Evolutionary conservation across 257 asterid species (phyloP).

Genomic region (Plantago ovata): DNA sequence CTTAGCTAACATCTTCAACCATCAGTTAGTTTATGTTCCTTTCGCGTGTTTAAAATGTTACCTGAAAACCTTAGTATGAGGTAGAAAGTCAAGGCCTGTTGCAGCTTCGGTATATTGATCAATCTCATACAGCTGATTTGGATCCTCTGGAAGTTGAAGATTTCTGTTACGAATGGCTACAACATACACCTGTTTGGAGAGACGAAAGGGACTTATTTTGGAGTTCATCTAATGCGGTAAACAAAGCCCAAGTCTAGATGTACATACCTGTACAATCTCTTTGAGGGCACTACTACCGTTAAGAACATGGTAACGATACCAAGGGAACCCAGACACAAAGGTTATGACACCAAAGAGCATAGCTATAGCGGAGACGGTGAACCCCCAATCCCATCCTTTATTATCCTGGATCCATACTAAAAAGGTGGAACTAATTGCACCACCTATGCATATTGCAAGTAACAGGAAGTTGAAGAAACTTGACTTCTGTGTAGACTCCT

Average conservation of each 20-base stretch:
- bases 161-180: constrained; percentile 58
- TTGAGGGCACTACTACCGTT: constrained; percentile 60
- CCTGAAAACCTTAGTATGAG: constrained; percentile 54
- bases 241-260: not conserved
- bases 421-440: constrained; percentile 45
- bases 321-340: constrained; percentile 46
- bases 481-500: constrained; percentile 47
- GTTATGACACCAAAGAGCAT: constrained; percentile 40
- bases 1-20: not conserved
- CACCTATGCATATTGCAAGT: constrained; percentile 55
- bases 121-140: constrained; percentile 44
- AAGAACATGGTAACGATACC: constrained; percentile 50
- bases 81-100: constrained; percentile 36
- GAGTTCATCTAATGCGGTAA: not conserved
- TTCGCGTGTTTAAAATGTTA: not conserved
- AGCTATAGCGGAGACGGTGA: constrained; percentile 42
- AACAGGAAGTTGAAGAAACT: constrained; percentile 71
- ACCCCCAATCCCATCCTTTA: constrained; percentile 76
- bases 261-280: constrained; percentile 50
- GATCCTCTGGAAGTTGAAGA: constrained; percentile 46
- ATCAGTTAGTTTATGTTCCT: too few species aligned
- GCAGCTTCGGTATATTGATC: constrained; percentile 42
- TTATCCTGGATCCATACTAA: constrained; percentile 69
- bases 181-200: constrained; percentile 43
- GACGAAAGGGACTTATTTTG: not conserved